Percentiles rank a stretch among this genome's conserved stretches.
Conservation (phyloP, 202 grass and related monocot species). For the Brachypodium distachyon region DNA sequence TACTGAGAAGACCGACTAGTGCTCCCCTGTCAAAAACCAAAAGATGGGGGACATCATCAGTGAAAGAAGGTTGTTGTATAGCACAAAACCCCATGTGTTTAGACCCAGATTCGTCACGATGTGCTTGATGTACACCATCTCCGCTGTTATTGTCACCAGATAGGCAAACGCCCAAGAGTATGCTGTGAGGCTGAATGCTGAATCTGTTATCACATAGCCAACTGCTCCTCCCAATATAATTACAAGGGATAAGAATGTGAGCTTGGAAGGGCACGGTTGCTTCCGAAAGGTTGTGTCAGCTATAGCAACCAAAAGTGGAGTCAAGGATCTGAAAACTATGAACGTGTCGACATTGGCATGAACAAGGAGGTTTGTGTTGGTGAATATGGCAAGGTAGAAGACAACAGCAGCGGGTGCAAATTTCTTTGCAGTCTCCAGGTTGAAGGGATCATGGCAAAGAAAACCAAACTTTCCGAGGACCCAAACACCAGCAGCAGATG, state of each 20-base stretch:
- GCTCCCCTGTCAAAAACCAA: slow-evolving; percentile 69
- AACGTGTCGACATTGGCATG: slow-evolving; percentile 90
- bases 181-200: slow-evolving; percentile 64
- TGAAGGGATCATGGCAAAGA: slow-evolving; percentile 67
- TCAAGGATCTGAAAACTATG: slow-evolving; percentile 80
- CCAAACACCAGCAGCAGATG: slow-evolving; percentile 64
- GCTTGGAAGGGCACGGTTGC: slow-evolving; percentile 65
- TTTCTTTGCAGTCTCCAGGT: slow-evolving; percentile 63
- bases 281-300: slow-evolving; percentile 72
- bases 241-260: slow-evolving; percentile 74
- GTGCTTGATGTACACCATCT: slow-evolving; percentile 94
- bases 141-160: slow-evolving; percentile 67
- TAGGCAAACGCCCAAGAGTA: slow-evolving; percentile 77
- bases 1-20: slow-evolving; percentile 35
- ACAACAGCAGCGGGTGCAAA: slow-evolving; percentile 64
- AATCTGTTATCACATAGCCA: slow-evolving; percentile 76
- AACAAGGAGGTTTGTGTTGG: slow-evolving; percentile 69
- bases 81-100: slow-evolving; percentile 81
- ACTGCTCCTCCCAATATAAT: slow-evolving; percentile 69
- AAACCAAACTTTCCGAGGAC: slow-evolving; percentile 63
- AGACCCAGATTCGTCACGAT: slow-evolving; percentile 64
- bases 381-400: slow-evolving; percentile 92
- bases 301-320: slow-evolving; percentile 67
- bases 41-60: slow-evolving; percentile 65
- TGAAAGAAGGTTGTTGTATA: slow-evolving; percentile 70